phyloP scores from a whole-genome alignment of 2,329 filamentous ascomycete genomes.

The Penicillium sclerotigenum region DNA sequence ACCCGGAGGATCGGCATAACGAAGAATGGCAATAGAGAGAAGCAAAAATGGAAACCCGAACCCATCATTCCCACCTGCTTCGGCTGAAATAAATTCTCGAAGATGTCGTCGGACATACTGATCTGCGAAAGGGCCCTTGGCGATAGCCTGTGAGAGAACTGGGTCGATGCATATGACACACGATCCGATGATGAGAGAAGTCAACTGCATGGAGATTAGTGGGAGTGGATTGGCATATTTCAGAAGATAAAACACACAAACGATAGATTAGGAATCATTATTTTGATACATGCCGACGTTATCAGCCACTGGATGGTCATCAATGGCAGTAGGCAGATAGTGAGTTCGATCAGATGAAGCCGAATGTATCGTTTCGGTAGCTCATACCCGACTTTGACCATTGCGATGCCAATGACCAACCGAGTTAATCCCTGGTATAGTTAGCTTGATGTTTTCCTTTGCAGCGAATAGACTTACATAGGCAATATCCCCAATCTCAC shows the following conservation, averaged over 20 bases:
- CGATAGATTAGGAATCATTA: constrained; percentile 54
- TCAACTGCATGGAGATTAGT: constrained; percentile 34
- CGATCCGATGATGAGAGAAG: constrained; percentile 57
- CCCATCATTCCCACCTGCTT: constrained; percentile 61
- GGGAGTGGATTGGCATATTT: background rate
- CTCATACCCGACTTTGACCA: constrained; percentile 63
- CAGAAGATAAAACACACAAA: constrained; percentile 29
- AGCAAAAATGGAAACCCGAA: constrained; percentile 62
- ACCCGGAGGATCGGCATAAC: constrained; percentile 47
- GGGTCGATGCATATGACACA: constrained; percentile 63
- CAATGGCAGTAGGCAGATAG: constrained; percentile 55
- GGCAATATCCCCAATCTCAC: constrained; percentile 43
- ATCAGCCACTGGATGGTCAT: constrained; percentile 63
- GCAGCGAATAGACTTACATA: constrained; percentile 32
- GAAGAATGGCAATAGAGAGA: constrained; percentile 56
- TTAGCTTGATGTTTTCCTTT: constrained; percentile 5
- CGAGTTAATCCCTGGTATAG: constrained; percentile 47
- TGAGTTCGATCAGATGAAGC: constrained; percentile 52
- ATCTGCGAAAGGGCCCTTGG: constrained; percentile 61
- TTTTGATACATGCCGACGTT: constrained; percentile 55
- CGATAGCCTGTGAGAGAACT: constrained; percentile 60
- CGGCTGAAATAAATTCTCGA: constrained; percentile 60
- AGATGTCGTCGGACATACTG: constrained; percentile 58
- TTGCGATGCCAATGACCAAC: constrained; percentile 61
- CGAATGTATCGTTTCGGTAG: constrained; percentile 56